A percentile compares a stretch with the other conserved stretches of the same genome.
Conservation (phyloP, 257 asterid species). For the Solanum pinnatisectum region DNA sequence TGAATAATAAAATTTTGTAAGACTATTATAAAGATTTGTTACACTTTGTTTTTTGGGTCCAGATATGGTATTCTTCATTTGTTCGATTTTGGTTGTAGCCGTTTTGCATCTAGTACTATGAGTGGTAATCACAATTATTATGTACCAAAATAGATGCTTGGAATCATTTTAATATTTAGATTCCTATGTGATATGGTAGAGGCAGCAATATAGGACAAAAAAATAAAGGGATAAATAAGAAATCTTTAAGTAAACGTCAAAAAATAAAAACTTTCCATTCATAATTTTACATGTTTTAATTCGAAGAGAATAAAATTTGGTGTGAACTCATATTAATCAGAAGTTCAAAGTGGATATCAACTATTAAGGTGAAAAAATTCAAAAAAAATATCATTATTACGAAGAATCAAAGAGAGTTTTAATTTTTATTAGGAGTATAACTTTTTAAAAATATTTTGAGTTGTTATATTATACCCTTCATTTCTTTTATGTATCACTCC, state of each 20-base stretch:
- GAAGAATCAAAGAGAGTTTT: not conserved
- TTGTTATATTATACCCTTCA: not conserved
- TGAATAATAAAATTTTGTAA: not conserved
- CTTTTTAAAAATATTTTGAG: not conserved
- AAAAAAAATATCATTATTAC: not conserved
- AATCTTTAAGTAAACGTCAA: not conserved
- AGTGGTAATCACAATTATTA: not conserved
- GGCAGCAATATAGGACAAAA: not conserved
- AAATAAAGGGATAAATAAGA: not conserved
- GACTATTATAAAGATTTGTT: not conserved
- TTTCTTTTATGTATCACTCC: not conserved
- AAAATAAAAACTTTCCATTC: not conserved
- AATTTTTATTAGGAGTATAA: too few relatives aligned
- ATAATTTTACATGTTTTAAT: not conserved
- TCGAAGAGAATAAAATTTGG: not conserved
- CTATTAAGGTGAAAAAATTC: too few relatives aligned
- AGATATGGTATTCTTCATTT: not conserved
- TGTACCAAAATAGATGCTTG: not conserved
- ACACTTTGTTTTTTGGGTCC: not conserved
- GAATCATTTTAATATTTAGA: not conserved
- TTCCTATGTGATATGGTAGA: not conserved
- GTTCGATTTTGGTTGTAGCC: not conserved
- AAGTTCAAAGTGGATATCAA: not conserved
- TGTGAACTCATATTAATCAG: not conserved
- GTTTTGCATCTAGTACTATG: not conserved